Percentiles rank a stretch among this genome's conserved stretches.
phyloP scores from a whole-genome alignment of 139 green algal genomes.

The Auxenochlorella pyrenoidosa region DNA sequence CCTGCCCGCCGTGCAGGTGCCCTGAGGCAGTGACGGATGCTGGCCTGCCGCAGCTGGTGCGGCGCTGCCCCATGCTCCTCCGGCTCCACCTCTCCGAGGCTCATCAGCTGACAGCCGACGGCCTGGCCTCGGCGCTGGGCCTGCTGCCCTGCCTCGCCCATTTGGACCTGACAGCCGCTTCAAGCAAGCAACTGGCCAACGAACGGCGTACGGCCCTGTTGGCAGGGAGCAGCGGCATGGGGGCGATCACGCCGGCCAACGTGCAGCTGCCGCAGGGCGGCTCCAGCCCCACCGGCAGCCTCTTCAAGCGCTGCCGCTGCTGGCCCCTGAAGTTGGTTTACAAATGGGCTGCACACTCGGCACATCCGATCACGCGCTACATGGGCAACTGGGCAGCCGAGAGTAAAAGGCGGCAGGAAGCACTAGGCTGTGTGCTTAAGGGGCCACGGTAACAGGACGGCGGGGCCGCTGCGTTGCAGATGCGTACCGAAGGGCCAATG shows the following conservation, averaged over 20 bases:
- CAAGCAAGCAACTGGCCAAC: background rate
- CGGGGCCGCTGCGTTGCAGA: too few species aligned
- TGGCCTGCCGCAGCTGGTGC: background rate
- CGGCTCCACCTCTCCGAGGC: conserved; percentile 19
- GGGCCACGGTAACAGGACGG: too few species aligned
- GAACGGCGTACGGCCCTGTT: background rate
- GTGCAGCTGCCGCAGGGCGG: conserved; percentile 38
- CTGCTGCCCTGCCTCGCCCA: conserved; percentile 10
- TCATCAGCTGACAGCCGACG: background rate
- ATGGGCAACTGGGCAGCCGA: too few species aligned
- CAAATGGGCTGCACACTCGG: too few species aligned
- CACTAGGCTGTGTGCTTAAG: too few species aligned
- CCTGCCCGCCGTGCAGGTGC: background rate
- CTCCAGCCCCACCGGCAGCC: conserved; percentile 1
- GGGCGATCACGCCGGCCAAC: background rate
- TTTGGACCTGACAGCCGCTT: conserved; percentile 27
- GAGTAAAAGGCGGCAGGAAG: too few species aligned
- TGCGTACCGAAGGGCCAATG: too few species aligned
- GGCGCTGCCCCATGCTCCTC: background rate
- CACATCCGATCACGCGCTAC: too few species aligned
- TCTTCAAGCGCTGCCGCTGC: conserved; percentile 4
- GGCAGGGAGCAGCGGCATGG: background rate
- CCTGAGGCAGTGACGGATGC: background rate
- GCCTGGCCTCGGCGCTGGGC: background rate
- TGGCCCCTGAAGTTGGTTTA: too few species aligned